These are phyloP conservation scores for Boletellus sp. DNA, from an alignment of 768 basidiomycete genomes.

Conservation along the genomic window DNA sequence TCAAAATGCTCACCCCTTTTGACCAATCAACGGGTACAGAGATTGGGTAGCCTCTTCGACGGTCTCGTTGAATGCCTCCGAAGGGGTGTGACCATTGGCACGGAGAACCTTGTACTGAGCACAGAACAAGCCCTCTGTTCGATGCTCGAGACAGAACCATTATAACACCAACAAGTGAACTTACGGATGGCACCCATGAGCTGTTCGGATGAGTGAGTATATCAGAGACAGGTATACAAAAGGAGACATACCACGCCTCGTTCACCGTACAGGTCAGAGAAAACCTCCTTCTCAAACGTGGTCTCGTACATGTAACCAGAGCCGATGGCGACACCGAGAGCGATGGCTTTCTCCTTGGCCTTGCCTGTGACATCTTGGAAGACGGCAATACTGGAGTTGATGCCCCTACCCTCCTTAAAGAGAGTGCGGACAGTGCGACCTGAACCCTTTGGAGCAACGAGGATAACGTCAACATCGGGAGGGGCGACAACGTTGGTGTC, in stretches of 20 bases:
- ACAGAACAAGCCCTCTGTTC: constrained; percentile 90
- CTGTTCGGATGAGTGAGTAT: constrained; percentile 36
- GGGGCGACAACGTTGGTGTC: constrained; percentile 94
- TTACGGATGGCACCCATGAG: constrained; percentile 95
- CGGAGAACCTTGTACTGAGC: constrained; percentile 98
- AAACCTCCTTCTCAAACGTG: constrained; percentile 99
- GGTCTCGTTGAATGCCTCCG: constrained; percentile 99
- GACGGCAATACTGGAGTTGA: constrained; percentile 92
- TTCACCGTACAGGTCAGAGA: constrained; percentile 98
- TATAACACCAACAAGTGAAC: constrained; percentile 25
- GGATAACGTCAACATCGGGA: constrained; percentile 93
- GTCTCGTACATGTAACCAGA: constrained; percentile 99
- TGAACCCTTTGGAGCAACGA: constrained; percentile 98
- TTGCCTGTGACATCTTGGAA: constrained; percentile 98
- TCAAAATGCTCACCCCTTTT: constrained; percentile 65
- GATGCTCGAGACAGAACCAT: constrained; percentile 4
- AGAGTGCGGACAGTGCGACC: constrained; percentile 98
- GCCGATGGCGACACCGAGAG: constrained; percentile 90
- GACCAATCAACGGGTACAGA: constrained; percentile 93
- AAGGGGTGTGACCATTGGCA: constrained; percentile 93
- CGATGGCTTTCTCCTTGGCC: constrained; percentile 95
- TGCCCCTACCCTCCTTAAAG: constrained; percentile 99
- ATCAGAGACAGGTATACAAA: not conserved
- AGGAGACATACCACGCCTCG: constrained; percentile 86
- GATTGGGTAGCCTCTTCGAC: constrained; percentile 99